These are phyloP conservation scores for Pyrenochaeta sp. DNA, from an alignment of 2,329 filamentous ascomycete genomes.

Conservation along the genomic window DNA sequence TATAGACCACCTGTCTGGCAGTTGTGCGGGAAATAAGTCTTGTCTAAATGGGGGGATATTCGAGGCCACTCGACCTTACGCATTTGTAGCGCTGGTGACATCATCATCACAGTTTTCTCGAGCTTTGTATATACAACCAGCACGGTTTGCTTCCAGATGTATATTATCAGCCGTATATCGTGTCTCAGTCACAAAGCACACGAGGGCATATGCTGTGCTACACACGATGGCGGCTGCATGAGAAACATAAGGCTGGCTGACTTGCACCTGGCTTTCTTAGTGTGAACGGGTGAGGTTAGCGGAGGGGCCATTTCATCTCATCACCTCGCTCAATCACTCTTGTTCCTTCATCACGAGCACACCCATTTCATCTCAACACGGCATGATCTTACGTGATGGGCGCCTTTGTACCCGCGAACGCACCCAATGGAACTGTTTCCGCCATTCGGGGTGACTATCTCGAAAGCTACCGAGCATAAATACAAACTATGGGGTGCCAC, in stretches of 20 bases:
- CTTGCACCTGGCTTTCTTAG: not conserved
- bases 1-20: conserved; percentile 53
- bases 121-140: conserved; percentile 7
- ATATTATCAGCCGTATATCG: not conserved
- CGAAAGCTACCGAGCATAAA: not conserved
- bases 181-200: conserved; percentile 4
- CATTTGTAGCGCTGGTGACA: conserved; percentile 5
- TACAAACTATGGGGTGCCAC: not conserved
- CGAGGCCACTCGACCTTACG: not conserved
- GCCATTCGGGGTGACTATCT: not conserved
- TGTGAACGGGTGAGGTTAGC: conserved; percentile 14
- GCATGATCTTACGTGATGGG: not conserved
- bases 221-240: not conserved
- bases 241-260: conserved; percentile 1
- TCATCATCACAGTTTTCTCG: conserved; percentile 1
- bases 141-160: not conserved
- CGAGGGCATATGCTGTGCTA: conserved; percentile 16
- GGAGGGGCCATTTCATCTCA: not conserved
- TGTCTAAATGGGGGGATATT: not conserved
- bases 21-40: conserved; percentile 16
- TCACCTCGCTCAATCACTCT: not conserved
- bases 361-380: not conserved
- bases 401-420: not conserved
- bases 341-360: not conserved
- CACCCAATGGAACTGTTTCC: not conserved